A percentile compares a stretch with the other conserved stretches of the same genome.
phyloP scores from a whole-genome alignment of 257 asterid genomes.

The Linderniella brevidens region DNA sequence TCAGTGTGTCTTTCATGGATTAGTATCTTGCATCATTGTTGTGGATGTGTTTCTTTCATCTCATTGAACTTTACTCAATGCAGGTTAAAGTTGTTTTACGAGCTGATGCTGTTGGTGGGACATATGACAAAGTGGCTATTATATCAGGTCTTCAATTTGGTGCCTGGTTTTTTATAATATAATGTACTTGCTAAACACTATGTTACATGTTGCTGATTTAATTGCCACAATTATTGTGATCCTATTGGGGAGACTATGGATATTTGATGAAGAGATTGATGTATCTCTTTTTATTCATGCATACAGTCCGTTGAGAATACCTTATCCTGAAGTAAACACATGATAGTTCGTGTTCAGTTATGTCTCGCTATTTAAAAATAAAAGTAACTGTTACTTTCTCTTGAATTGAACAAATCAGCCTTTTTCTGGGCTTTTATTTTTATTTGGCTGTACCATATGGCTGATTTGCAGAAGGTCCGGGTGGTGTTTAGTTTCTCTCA shows the following conservation, averaged over 20 bases:
- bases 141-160: slow-evolving; percentile 52
- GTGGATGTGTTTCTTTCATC: slow-evolving; percentile 6
- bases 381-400: too few species aligned
- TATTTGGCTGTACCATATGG: too few species aligned
- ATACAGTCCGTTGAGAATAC: slow-evolving; percentile 2
- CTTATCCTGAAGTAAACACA: background rate
- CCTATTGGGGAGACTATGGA: too few species aligned
- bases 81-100: slow-evolving; percentile 91
- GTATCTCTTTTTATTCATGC: background rate
- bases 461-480: too few species aligned
- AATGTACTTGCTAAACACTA: background rate
- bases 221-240: too few species aligned
- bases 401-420: too few species aligned
- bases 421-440: too few species aligned
- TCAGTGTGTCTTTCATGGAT: slow-evolving; percentile 2
- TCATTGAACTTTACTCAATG: slow-evolving; percentile 9
- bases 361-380: too few species aligned
- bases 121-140: slow-evolving; percentile 76
- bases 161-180: slow-evolving; percentile 5
- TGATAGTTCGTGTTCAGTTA: slow-evolving; percentile 2
- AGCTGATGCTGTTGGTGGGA: slow-evolving; percentile 65
- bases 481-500: too few species aligned
- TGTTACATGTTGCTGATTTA: too few species aligned
- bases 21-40: background rate
- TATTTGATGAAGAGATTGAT: background rate